Percentiles rank a stretch among this genome's conserved stretches.
Evolutionary conservation across 2,329 filamentous ascomycete genomes (phyloP).

Genomic region (Gaeumannomyces tritici): DNA sequence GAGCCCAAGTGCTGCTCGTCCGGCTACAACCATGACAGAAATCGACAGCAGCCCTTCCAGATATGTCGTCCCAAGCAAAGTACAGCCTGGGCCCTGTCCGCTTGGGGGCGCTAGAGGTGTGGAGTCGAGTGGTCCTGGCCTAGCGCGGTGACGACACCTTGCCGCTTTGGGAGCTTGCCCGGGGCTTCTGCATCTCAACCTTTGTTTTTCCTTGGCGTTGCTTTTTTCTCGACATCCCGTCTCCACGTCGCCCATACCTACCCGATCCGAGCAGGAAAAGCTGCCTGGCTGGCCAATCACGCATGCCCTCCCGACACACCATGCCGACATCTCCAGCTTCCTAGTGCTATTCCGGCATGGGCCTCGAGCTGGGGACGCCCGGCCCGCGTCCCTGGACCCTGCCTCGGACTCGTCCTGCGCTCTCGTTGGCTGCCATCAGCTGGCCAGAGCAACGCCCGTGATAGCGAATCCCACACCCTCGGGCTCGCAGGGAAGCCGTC

Average conservation of each 20-base stretch:
- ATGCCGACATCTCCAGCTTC: background rate
- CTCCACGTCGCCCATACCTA: background rate
- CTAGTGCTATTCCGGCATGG: background rate
- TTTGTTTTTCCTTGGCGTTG: background rate
- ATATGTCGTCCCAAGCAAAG: background rate
- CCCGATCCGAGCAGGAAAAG: background rate
- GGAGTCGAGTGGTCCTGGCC: background rate
- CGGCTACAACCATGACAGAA: background rate
- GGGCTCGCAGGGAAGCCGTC: no score
- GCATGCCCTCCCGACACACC: background rate
- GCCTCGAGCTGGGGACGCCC: background rate
- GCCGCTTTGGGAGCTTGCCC: background rate
- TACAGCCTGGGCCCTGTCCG: background rate
- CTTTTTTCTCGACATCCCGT: background rate
- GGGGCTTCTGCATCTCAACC: background rate
- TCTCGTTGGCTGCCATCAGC: background rate
- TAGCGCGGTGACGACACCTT: background rate
- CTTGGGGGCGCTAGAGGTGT: background rate
- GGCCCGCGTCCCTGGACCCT: background rate
- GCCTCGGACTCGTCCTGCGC: background rate
- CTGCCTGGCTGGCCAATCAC: background rate
- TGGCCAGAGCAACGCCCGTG: background rate
- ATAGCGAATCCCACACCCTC: background rate
- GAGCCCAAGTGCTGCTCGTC: no score
- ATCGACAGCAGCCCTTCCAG: background rate